A percentile compares a stretch with the other conserved stretches of the same genome.
Conservation (phyloP, 2,329 filamentous ascomycete species). For the Colletotrichum eleusines region DNA sequence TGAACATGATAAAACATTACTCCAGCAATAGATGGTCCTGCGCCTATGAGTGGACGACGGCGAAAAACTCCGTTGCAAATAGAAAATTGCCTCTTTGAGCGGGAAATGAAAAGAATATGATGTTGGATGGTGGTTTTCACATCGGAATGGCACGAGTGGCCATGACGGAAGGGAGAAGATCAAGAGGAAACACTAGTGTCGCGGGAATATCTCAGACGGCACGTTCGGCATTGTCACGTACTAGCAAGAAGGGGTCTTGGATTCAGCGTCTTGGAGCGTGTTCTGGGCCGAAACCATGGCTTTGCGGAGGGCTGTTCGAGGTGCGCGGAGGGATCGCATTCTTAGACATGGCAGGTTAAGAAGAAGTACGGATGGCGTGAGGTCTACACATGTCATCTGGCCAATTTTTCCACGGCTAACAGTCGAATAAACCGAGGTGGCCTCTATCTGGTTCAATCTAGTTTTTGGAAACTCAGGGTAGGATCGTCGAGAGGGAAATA, state of each 20-base stretch:
- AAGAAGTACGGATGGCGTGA: not conserved
- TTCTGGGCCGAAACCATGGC: not conserved
- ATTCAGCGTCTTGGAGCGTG: conserved; percentile 4
- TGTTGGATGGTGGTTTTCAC: not conserved
- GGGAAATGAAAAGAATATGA: not conserved
- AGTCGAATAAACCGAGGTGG: not conserved
- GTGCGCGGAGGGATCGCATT: not conserved
- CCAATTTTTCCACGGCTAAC: not conserved
- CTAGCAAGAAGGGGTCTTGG: not conserved
- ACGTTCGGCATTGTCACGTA: conserved; percentile 13
- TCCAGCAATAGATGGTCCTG: conserved; percentile 1
- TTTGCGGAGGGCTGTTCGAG: not conserved
- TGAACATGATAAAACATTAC: conserved; percentile 39
- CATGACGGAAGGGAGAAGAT: conserved; percentile 28
- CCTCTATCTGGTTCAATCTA: not conserved
- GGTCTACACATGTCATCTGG: not conserved
- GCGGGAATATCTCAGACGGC: conserved; percentile 9
- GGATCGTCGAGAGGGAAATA: not conserved
- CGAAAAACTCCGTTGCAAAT: not conserved
- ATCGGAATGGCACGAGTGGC: conserved; percentile 19
- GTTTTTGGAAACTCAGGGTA: not conserved
- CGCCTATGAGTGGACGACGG: not conserved
- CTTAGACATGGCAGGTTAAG: not conserved
- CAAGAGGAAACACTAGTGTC: conserved; percentile 29
- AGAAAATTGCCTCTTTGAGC: not conserved